Evolutionary conservation across 768 basidiomycete species (phyloP).

Genomic region (Exsudoporus frostii): DNA sequence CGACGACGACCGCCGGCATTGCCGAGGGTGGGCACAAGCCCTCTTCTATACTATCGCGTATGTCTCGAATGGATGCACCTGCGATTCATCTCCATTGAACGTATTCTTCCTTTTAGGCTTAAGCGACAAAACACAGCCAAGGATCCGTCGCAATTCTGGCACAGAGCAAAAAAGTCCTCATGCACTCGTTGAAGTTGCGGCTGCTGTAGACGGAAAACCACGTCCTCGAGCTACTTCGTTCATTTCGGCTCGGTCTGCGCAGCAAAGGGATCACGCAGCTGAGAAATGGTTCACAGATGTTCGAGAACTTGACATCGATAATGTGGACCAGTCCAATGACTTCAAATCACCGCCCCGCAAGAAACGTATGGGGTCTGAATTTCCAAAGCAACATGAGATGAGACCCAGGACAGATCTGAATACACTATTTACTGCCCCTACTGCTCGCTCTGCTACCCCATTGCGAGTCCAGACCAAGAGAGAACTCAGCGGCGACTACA

Average conservation of each 20-base stretch:
- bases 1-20: not conserved
- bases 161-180: not conserved
- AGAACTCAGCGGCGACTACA: slow-evolving; percentile 52
- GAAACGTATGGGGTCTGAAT: not conserved
- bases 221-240: slow-evolving; percentile 17
- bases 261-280: slow-evolving; percentile 19
- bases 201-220: not conserved
- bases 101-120: slow-evolving; percentile 11
- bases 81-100: not conserved
- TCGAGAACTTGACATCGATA: slow-evolving; percentile 17
- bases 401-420: slow-evolving; percentile 22
- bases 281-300: slow-evolving; percentile 25
- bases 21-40: not conserved
- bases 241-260: slow-evolving; percentile 20
- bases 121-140: slow-evolving; percentile 9
- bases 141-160: slow-evolving; percentile 2
- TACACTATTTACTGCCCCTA: slow-evolving; percentile 14
- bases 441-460: not conserved
- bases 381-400: slow-evolving; percentile 18
- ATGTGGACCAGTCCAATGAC: not conserved
- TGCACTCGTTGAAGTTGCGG: not conserved
- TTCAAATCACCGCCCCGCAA: not conserved
- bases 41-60: slow-evolving; percentile 21
- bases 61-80: slow-evolving; percentile 3
- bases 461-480: slow-evolving; percentile 27